These are phyloP conservation scores for Paramyrothecium roridum DNA, from an alignment of 2,329 filamentous ascomycete species.

Conservation along the genomic window DNA sequence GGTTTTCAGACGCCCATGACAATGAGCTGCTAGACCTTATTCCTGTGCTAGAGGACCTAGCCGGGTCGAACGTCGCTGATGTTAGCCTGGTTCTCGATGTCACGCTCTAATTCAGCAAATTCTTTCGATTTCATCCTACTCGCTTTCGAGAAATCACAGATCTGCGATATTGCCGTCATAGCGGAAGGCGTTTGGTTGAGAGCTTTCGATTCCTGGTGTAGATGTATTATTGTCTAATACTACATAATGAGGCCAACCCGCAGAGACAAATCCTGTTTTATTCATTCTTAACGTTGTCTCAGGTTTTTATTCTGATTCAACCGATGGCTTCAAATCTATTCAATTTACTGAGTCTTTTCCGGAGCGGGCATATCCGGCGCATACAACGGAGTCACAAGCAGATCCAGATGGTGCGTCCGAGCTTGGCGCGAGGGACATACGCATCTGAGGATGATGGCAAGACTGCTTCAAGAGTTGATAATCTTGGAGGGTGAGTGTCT, in stretches of 20 bases:
- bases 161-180: slow-evolving; percentile 42
- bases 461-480: too few species aligned
- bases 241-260: slow-evolving; percentile 34
- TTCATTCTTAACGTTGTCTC: background rate
- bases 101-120: slow-evolving; percentile 53
- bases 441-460: background rate
- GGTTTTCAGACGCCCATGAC: slow-evolving; percentile 99
- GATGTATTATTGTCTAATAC: slow-evolving; percentile 51
- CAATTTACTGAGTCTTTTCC: slow-evolving; percentile 9
- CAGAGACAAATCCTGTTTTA: background rate
- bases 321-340: slow-evolving; percentile 3
- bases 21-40: slow-evolving; percentile 97
- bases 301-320: background rate
- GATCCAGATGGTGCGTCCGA: slow-evolving; percentile 14
- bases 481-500: too few species aligned
- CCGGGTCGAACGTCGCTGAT: slow-evolving; percentile 82
- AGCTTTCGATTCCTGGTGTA: slow-evolving; percentile 45
- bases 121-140: slow-evolving; percentile 21
- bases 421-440: slow-evolving; percentile 4
- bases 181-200: slow-evolving; percentile 54
- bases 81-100: slow-evolving; percentile 98
- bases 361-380: slow-evolving; percentile 24
- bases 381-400: slow-evolving; percentile 25
- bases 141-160: slow-evolving; percentile 28
- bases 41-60: slow-evolving; percentile 95